Evolutionary conservation across 805 yeast genomes (phyloP), one percentile per base, ranked within the genome.

Genomic region (Kodamaea leandrae): DNA sequence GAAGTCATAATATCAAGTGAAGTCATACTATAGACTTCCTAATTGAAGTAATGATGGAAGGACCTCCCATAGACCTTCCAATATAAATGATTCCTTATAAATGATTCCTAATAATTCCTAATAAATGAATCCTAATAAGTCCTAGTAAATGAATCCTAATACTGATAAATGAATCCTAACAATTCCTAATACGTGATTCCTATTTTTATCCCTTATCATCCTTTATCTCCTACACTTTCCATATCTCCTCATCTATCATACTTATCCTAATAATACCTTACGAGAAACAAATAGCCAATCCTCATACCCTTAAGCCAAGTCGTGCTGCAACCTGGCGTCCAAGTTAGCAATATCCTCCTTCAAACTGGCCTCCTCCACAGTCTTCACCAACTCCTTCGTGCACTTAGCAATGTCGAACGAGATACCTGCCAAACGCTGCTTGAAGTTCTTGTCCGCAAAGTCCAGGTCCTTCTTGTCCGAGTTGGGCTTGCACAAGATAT

Each of bases 341-440:
- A 88, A 72, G 49, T 82, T 81, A 4, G 82, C 89, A 53, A 90
- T 85, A 54, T 89, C 96, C 50, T 84, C 90, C 54, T 83, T 83
- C 53, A 90, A 68, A 55, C 90, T 84, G 17, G 96, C 96, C 58
- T 90, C 97, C 60, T 91, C 97, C 4, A 91, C 96, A 1, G 96
- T 86, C 66, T 90, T 90, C 15, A 91, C 98, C 57, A 91, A 74
- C 62, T 91, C 98, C 61, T 90, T 91, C 4, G 97, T 91, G 61
- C 95, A 85, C 63, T 91, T 89, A 17, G 97, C 97, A 65, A 91
- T 86, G 60, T 91, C 98, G 66, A 89, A 91, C 20, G 96, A 91
- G 51, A 90, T 84, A 2, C 97, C 97, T 0, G 98, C 98, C 49
- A 91, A 77, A 55, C 97, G 78, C 63, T 91, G 97, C 63, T 87